Evolutionary conservation across 805 yeast species (phyloP).

Genomic region (Kodamaea kaohsiungensis): DNA sequence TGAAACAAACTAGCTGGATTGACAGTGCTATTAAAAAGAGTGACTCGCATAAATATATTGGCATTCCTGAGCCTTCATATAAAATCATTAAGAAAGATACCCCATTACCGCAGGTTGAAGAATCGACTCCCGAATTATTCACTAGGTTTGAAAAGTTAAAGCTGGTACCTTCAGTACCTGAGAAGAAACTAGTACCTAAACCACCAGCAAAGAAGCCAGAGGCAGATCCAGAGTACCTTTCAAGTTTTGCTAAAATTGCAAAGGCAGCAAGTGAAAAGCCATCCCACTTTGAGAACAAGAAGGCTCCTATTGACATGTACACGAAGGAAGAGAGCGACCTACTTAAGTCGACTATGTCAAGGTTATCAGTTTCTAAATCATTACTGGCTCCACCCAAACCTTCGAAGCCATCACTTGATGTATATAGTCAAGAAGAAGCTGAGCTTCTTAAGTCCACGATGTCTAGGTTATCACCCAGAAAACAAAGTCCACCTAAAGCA

Average conservation of each 20-base stretch:
- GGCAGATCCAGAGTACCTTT: constrained; percentile 10
- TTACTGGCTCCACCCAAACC: constrained; percentile 12
- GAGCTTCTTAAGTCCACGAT: constrained; percentile 18
- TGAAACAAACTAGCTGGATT: constrained; percentile 15
- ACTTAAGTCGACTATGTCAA: constrained; percentile 17
- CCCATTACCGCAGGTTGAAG: constrained; percentile 8
- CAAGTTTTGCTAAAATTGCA: constrained; percentile 3
- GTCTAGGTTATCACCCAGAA: constrained; percentile 15
- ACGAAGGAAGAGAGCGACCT: constrained; percentile 18
- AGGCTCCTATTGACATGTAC: constrained; percentile 16
- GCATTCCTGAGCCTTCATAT: constrained; percentile 15
- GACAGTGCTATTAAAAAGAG: constrained; percentile 17
- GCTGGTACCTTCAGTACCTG: constrained; percentile 4
- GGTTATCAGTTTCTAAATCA: constrained; percentile 11
- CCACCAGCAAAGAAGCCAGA: background rate
- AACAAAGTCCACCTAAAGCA: constrained; percentile 10
- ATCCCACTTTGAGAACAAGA: constrained; percentile 8
- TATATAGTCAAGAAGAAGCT: constrained; percentile 17
- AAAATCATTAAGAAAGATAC: constrained; percentile 13
- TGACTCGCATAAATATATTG: constrained; percentile 14
- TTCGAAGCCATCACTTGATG: constrained; percentile 14
- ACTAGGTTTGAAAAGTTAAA: constrained; percentile 13
- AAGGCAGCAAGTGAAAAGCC: background rate
- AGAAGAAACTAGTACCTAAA: background rate
- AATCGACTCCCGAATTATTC: constrained; percentile 14